Evolutionary conservation across 495 filamentous ascomycete genomes (phyloP), one percentile per base, ranked within the genome.

Genomic region (Sphaerosporella brunnea): DNA sequence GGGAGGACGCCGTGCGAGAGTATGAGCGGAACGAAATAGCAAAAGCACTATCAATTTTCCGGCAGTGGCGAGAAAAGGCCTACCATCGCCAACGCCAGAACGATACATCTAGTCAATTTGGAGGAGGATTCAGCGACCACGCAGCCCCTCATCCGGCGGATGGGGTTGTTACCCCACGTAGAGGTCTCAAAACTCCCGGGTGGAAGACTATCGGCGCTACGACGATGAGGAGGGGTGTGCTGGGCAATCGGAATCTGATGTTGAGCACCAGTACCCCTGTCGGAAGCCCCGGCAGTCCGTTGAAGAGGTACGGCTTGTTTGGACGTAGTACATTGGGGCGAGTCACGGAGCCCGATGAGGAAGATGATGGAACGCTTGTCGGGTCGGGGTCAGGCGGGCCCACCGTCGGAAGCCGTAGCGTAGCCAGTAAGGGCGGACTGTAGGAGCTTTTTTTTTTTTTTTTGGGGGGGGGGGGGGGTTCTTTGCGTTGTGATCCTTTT

Each of bases 61-160:
- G 52, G 32, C 32, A 24, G n/a, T 59, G 55, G 55, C 49, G 36
- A 36, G 43, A 32, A 19, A 34, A 46, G 28, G 43, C 30, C 23
- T 13, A 5, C 15, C 18, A 18, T 10, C 43, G 30, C 5, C 43
- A 36, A 36, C 43, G 35, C 3, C 36, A 15, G 19, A 5, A 39
- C 36, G 19, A 16, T 21, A 7, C n/a, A 5, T 15, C n/a, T 5
- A 15, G 5, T 5, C 36, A 39, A 16, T 15, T 7, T 5, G 8
- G 5, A 15, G 36, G 16, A 7, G 5, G 7, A 15, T 39, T 39
- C 36, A 16, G 15, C 5, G n/a, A 39, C 28, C 7, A 5, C 28
- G 13, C 28, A 13, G 28, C 13, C 28, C 5, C 13, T 13, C 28
- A 32, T 5, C 28, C 28, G 5, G 28, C 28, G 26, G 40, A 26